Evolutionary conservation across 805 yeast genomes (phyloP).

Genomic region (Tetrapisispora fleetii): DNA sequence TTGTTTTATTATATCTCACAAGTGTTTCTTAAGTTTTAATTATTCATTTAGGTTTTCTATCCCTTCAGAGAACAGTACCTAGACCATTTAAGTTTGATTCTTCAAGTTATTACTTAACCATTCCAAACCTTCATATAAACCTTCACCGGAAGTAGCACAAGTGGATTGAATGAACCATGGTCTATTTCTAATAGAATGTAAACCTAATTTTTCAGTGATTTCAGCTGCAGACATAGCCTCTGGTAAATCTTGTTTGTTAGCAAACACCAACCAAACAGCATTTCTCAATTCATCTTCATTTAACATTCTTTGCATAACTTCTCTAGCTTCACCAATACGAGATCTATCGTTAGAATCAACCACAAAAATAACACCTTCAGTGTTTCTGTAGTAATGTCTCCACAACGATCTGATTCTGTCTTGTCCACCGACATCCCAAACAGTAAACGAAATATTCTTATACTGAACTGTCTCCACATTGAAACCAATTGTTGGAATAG

Average conservation of each 20-base stretch:
- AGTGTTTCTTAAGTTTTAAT: neutral
- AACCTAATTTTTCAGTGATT: slow-evolving; percentile 92
- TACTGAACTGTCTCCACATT: slow-evolving; percentile 96
- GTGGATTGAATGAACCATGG: slow-evolving; percentile 99
- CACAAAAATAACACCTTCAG: slow-evolving; percentile 96
- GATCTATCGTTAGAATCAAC: slow-evolving; percentile 97
- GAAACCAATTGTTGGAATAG: slow-evolving; percentile 95
- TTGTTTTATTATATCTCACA: neutral
- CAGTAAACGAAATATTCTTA: slow-evolving; percentile 92
- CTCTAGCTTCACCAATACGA: slow-evolving; percentile 96
- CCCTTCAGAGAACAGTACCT: neutral
- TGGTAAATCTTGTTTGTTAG: slow-evolving; percentile 98
- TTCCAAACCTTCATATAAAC: slow-evolving; percentile 94
- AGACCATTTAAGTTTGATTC: slow-evolving; percentile 34
- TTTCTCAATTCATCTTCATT: slow-evolving; percentile 97
- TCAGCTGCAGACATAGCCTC: slow-evolving; percentile 99
- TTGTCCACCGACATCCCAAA: slow-evolving; percentile 99
- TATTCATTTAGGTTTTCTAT: neutral
- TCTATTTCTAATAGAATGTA: slow-evolving; percentile 95
- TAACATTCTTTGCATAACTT: slow-evolving; percentile 95
- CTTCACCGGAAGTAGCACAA: slow-evolving; percentile 98
- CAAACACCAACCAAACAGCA: slow-evolving; percentile 89
- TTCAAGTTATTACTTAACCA: slow-evolving; percentile 91
- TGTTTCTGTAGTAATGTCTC: slow-evolving; percentile 98
- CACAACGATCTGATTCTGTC: slow-evolving; percentile 97